Evolutionary conservation across 306 rosid species (phyloP).

Genomic region (Medicago arabica): DNA sequence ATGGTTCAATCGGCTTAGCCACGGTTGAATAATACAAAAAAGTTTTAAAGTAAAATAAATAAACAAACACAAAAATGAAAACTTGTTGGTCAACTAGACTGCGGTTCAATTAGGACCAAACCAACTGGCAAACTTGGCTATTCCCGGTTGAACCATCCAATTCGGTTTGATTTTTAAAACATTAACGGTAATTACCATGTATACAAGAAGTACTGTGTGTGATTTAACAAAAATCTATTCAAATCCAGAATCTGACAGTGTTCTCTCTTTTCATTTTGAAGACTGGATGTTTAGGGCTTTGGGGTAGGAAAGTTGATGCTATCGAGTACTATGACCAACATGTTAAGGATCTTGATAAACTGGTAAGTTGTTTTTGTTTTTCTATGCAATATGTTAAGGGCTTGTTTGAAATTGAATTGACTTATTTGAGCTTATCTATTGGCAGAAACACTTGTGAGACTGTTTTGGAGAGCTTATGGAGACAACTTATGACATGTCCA

Average conservation of each 20-base stretch:
- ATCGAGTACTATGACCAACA: slow-evolving; percentile 76
- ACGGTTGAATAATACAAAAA: no score
- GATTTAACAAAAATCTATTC: not conserved
- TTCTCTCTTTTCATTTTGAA: slow-evolving; percentile 47
- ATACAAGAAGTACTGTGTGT: slow-evolving; percentile 26
- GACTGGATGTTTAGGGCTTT: slow-evolving; percentile 73
- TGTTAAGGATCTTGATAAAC: slow-evolving; percentile 69
- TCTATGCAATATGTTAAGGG: slow-evolving; percentile 27
- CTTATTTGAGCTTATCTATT: not conserved
- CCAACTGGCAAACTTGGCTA: no score
- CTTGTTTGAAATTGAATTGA: not conserved
- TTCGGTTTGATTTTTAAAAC: no score
- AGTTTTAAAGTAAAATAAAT: no score
- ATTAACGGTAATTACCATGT: not conserved
- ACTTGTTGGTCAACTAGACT: no score
- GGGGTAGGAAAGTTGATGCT: slow-evolving; percentile 76
- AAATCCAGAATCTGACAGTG: slow-evolving; percentile 35
- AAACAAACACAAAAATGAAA: no score
- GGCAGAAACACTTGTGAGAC: not conserved
- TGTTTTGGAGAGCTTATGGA: not conserved
- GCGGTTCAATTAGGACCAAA: no score
- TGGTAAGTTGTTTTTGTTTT: slow-evolving; percentile 53
- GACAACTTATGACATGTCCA: not conserved
- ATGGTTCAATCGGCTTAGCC: no score
- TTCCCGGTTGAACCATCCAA: no score